These are phyloP conservation scores for Cinnamomum micranthum DNA, from an alignment of 164 flowering plant species.

Conservation along the genomic window DNA sequence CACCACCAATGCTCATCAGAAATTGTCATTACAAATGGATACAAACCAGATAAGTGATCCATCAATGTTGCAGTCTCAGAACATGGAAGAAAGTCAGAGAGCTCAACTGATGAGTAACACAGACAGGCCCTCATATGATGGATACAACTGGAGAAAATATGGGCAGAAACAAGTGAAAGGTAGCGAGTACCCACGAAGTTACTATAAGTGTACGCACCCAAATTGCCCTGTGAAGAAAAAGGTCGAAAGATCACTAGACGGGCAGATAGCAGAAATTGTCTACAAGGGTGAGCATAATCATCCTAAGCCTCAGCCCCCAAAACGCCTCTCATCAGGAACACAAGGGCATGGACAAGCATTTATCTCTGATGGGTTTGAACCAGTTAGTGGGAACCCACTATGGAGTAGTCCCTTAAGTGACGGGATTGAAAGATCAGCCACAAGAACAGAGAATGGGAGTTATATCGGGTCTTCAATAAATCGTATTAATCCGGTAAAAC, in stretches of 20 bases:
- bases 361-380: slow-evolving; percentile 35
- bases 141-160: slow-evolving; percentile 92
- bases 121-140: slow-evolving; percentile 65
- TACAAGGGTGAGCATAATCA: slow-evolving; percentile 94
- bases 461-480: slow-evolving; percentile 24
- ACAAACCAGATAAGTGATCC: slow-evolving; percentile 22
- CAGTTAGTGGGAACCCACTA: slow-evolving; percentile 23
- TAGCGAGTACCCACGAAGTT: slow-evolving; percentile 83
- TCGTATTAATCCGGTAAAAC: slow-evolving; percentile 27
- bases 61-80: slow-evolving; percentile 25
- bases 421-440: slow-evolving; percentile 36
- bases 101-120: slow-evolving; percentile 17
- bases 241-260: slow-evolving; percentile 79
- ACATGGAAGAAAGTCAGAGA: slow-evolving; percentile 36
- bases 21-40: slow-evolving; percentile 22
- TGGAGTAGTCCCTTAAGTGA: slow-evolving; percentile 25
- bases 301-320: slow-evolving; percentile 66
- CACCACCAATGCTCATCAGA: slow-evolving; percentile 25
- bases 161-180: slow-evolving; percentile 99
- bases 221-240: slow-evolving; percentile 88
- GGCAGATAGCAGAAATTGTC: slow-evolving; percentile 83
- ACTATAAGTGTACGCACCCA: slow-evolving; percentile 83
- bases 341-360: slow-evolving; percentile 30
- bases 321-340: slow-evolving; percentile 34
- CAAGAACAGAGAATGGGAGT: slow-evolving; percentile 36